Evolutionary conservation across 2,329 filamentous ascomycete species (phyloP).

Genomic region (Fusarium bulbicola): DNA sequence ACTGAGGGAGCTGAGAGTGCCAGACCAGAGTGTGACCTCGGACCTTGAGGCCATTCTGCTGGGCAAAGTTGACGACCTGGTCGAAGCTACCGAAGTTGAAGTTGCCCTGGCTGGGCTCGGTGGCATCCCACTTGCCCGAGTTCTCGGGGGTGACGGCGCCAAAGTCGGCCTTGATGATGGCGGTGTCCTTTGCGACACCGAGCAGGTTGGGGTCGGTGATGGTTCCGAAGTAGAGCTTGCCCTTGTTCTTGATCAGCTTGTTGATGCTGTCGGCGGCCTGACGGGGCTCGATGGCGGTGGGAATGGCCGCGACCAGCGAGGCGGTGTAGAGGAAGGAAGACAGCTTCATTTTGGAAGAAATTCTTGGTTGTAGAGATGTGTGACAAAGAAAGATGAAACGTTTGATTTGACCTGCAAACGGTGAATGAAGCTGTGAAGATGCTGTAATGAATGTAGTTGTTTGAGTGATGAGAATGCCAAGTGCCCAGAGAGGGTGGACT

Average conservation of each 20-base stretch:
- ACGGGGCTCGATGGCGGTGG: conserved; percentile 13
- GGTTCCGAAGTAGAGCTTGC: conserved; percentile 73
- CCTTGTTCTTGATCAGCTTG: conserved; percentile 58
- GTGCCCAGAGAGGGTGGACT: conserved; percentile 8
- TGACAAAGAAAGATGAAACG: not conserved
- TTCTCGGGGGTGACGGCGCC: conserved; percentile 75
- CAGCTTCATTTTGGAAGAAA: conserved; percentile 9
- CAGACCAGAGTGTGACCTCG: conserved; percentile 74
- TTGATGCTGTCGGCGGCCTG: conserved; percentile 12
- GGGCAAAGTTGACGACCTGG: conserved; percentile 67
- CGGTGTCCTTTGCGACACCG: conserved; percentile 49
- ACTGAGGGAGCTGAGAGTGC: conserved; percentile 69
- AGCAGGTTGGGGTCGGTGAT: conserved; percentile 64
- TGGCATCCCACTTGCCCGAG: conserved; percentile 74
- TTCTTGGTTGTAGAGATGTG: not conserved
- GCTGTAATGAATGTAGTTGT: not conserved
- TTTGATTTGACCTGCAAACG: conserved; percentile 19
- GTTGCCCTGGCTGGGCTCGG: conserved; percentile 46
- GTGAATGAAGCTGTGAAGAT: not conserved
- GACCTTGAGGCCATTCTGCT: conserved; percentile 60
- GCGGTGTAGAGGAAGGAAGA: conserved; percentile 18
- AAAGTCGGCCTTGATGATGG: conserved; percentile 67
- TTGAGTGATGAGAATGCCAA: conserved; percentile 7
- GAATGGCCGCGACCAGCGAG: conserved; percentile 25
- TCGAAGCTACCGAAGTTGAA: conserved; percentile 69